Evolutionary conservation across 176 grass and related monocot species (phyloP), one percentile per base, ranked within the genome.

Genomic region (Musa itinerans): DNA sequence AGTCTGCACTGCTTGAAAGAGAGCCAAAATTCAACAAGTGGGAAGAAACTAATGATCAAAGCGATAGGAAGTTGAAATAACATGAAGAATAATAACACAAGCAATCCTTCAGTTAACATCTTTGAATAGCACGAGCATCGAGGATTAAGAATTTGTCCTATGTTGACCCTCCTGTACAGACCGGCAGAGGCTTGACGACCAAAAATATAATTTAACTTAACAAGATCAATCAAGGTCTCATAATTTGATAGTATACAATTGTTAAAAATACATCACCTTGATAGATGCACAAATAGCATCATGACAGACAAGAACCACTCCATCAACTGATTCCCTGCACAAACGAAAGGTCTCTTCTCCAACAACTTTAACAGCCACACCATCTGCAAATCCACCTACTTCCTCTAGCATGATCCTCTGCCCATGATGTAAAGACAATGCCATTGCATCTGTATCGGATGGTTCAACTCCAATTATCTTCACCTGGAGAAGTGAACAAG

Each of bases 201-300:
- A 34, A 34, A 34, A 34, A 34, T 34, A 34, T 34, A 34, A 34
- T 34, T 34, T 34, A 34, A 34, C 29, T 34, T 4, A 34, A 34
- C 29, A 4, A 34, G 29, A 34, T 34, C 29, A 34, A 34, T 34
- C 29, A 34, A 34, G 29, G 29, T 34, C 29, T 34, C 29, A 34
- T 34, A 34, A 34, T 34, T 34, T 34, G 29, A 34, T 34, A 34
- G 29, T 34, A 34, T 4, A 34, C 2, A 34, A 34, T 34, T 4
- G 29, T 34, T 7, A 29, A 16, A 9, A 77, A 65, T 27, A 12
- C 49, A 61, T 34, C 68, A 94, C 95, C 95, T 99, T 92, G 81
- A 99, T 99, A 66, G 95, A 99, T 87, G 95, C 95, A 89, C 90
- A 99, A 74, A 94, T 94, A 78, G 95, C 90, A 86, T 99, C 95